These are phyloP conservation scores for Penicillium chermesinum DNA, from an alignment of 495 filamentous ascomycete genomes.

Conservation along the genomic window DNA sequence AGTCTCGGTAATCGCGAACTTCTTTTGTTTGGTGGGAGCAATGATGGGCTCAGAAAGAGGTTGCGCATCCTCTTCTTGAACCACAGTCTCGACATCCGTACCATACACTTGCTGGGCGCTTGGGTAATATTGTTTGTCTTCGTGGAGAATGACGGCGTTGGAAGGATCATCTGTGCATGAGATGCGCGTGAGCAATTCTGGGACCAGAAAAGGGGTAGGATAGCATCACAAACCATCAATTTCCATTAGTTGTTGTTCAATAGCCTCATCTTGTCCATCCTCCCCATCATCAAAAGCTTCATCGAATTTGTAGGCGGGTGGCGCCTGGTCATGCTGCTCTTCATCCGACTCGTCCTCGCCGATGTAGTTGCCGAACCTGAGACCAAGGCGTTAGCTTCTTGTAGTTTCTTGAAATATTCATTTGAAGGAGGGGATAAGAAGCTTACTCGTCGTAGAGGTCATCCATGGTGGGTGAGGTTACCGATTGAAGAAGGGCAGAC, in stretches of 20 bases:
- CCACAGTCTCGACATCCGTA: conserved; percentile 86
- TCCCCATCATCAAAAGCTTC: conserved; percentile 64
- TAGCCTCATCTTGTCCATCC: conserved; percentile 40
- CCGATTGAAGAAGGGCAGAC: conserved; percentile 4
- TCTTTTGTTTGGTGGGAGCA: conserved; percentile 87
- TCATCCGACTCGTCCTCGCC: conserved; percentile 89
- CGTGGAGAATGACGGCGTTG: conserved; percentile 92
- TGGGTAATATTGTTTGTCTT: conserved; percentile 99
- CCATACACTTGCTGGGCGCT: conserved; percentile 94
- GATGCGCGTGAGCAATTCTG: neutral
- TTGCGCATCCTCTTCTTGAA: conserved; percentile 96
- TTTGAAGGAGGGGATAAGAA: neutral
- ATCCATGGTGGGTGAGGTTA: conserved; percentile 56
- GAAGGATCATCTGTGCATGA: conserved; percentile 76
- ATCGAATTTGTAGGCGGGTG: conserved; percentile 74
- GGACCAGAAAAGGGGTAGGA: conserved; percentile 2
- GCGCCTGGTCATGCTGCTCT: conserved; percentile 68
- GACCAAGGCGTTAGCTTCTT: conserved; percentile 8
- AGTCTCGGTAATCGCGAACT: conserved; percentile 87
- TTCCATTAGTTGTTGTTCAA: conserved; percentile 88
- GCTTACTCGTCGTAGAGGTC: conserved; percentile 80
- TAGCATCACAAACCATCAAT: conserved; percentile 60
- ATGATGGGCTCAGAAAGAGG: conserved; percentile 89
- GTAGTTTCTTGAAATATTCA: neutral
- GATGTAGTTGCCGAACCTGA: conserved; percentile 91